Evolutionary conservation across 1,139 yeast genomes (phyloP).

Genomic region (Yamadazyma sp.): DNA sequence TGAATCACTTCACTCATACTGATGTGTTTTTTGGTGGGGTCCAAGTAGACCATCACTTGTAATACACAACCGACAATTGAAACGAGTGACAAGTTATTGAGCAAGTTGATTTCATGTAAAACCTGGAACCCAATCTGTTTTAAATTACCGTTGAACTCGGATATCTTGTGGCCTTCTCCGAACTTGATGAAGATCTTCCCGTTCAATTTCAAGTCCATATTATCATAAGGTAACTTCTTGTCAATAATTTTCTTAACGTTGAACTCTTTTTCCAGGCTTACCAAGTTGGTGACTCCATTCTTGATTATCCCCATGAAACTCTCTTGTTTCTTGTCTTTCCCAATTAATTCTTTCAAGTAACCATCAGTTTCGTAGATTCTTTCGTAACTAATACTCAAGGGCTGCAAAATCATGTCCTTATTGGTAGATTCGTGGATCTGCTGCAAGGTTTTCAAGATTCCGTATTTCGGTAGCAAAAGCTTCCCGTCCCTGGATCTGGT

Average conservation of each 20-base stretch:
- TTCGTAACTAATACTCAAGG: slow-evolving; percentile 63
- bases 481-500: slow-evolving; percentile 69
- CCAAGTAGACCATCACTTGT: slow-evolving; percentile 30
- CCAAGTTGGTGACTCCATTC: slow-evolving; percentile 35
- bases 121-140: slow-evolving; percentile 45
- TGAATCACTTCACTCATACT: slow-evolving; percentile 25
- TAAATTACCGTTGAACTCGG: slow-evolving; percentile 24
- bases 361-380: slow-evolving; percentile 68
- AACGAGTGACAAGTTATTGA: slow-evolving; percentile 38
- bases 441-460: slow-evolving; percentile 54
- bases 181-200: slow-evolving; percentile 44
- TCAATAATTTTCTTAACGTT: slow-evolving; percentile 17
- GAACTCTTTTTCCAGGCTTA: slow-evolving; percentile 10
- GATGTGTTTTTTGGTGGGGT: slow-evolving; percentile 17
- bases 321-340: slow-evolving; percentile 57
- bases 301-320: slow-evolving; percentile 36
- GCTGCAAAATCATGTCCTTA: slow-evolving; percentile 49
- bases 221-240: slow-evolving; percentile 12
- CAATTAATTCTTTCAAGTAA: slow-evolving; percentile 59
- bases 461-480: slow-evolving; percentile 62
- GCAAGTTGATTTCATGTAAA: slow-evolving; percentile 41
- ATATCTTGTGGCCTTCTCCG: slow-evolving; percentile 34
- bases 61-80: slow-evolving; percentile 40
- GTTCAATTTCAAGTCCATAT: slow-evolving; percentile 19
- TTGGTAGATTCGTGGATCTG: slow-evolving; percentile 44